phyloP scores from a whole-genome alignment of 1,284 basidiomycete genomes.

The Flammula alnicola region DNA sequence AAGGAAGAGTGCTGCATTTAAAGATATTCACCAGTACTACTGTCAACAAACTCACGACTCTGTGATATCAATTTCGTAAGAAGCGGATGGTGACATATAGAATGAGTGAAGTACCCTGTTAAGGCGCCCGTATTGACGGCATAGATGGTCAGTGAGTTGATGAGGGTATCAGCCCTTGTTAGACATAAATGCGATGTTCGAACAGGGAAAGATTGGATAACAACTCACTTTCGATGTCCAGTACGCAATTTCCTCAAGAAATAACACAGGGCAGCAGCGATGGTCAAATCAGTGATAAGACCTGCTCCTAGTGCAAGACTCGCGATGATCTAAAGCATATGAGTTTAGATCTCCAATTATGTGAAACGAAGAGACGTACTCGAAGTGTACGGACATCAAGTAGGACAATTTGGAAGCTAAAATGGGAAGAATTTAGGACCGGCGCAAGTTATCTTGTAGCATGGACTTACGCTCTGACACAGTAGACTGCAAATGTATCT shows the following conservation, averaged over 20 bases:
- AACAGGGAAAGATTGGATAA: neutral
- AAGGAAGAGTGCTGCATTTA: too few relatives aligned
- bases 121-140: slow-evolving; percentile 63
- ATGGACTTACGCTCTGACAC: slow-evolving; percentile 18
- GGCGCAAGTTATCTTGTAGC: slow-evolving; percentile 25
- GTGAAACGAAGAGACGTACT: slow-evolving; percentile 25
- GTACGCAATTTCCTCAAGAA: slow-evolving; percentile 45
- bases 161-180: slow-evolving; percentile 59
- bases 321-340: slow-evolving; percentile 35
- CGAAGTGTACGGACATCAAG: slow-evolving; percentile 19
- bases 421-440: slow-evolving; percentile 30
- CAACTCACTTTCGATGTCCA: slow-evolving; percentile 35
- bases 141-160: slow-evolving; percentile 51
- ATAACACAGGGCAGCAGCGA: slow-evolving; percentile 42
- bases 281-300: slow-evolving; percentile 44
- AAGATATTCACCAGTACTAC: slow-evolving; percentile 56
- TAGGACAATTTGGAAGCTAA: slow-evolving; percentile 30
- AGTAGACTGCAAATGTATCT: slow-evolving; percentile 25
- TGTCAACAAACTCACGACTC: slow-evolving; percentile 59
- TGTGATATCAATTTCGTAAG: too few relatives aligned
- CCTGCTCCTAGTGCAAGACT: slow-evolving; percentile 44
- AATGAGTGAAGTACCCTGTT: slow-evolving; percentile 50
- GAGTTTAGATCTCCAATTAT: neutral
- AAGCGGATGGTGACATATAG: neutral
- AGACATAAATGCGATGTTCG: neutral